Conservation (phyloP, 192 early-diverging fungal genomes). For the Coemansia sp. region DNA sequence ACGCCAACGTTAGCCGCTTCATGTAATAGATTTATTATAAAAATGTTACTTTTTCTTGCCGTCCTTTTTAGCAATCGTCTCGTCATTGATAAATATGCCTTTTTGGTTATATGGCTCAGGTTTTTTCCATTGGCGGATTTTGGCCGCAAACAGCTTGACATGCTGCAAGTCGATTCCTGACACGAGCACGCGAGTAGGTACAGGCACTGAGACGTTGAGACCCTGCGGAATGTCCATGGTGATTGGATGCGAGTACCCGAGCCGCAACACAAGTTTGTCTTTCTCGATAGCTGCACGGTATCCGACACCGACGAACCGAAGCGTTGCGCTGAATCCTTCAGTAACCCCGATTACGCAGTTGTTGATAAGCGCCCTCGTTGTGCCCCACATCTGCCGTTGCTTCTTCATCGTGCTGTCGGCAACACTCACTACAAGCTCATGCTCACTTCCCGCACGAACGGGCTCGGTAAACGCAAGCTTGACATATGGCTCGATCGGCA, state of each 20-base stretch:
- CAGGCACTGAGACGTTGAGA: constrained; percentile 70
- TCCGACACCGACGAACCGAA: constrained; percentile 91
- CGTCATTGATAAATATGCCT: constrained; percentile 97
- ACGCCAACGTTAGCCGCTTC: constrained; percentile 47
- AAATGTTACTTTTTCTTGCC: constrained; percentile 83
- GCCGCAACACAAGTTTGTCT: constrained; percentile 66
- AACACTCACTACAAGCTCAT: constrained; percentile 58
- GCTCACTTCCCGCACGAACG: constrained; percentile 22
- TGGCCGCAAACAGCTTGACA: constrained; percentile 89
- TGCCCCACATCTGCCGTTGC: constrained; percentile 96
- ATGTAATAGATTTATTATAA: constrained; percentile 23
- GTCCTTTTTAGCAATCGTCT: constrained; percentile 98
- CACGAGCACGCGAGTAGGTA: constrained; percentile 82
- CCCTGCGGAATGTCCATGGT: constrained; percentile 77
- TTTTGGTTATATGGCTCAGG: constrained; percentile 99
- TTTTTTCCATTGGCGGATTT: constrained; percentile 83
- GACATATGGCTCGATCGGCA: constrained; percentile 86
- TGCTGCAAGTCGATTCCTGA: constrained; percentile 74
- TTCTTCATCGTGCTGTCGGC: constrained; percentile 62
- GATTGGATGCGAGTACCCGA: constrained; percentile 88
- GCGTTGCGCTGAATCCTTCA: constrained; percentile 80
- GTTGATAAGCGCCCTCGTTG: constrained; percentile 82
- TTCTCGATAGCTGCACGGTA: constrained; percentile 84
- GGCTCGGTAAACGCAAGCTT: constrained; percentile 24
- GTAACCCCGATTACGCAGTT: constrained; percentile 87